Evolutionary conservation across 768 basidiomycete genomes (phyloP), one percentile per base, ranked within the genome.

Genomic region (Phlebiopsis flavidoalba): DNA sequence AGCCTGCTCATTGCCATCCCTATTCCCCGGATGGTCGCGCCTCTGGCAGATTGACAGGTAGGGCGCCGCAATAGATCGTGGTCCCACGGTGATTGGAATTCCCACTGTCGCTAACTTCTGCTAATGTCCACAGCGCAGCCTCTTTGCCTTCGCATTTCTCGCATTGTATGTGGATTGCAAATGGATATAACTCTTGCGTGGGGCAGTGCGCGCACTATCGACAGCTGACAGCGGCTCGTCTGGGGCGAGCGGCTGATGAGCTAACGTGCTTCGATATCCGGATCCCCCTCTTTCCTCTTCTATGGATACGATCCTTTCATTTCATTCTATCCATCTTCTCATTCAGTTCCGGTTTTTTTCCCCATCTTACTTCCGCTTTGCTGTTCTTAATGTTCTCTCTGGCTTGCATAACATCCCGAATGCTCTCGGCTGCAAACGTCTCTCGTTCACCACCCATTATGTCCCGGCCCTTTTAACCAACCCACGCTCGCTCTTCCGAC

Each of bases 171-270:
- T 84, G 83, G 79, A 72, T 87, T 14, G 73, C 80, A n/a, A n/a
- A 24, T 87, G 80, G 80, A 79, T 86, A 33, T 82, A 84, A 0
- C 68, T n/a, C n/a, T n/a, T 88, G 19, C 76, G 78, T 22, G 90
- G 89, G 33, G 89, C 83, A 24, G 87, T 88, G 61, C 78, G 85
- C 40, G 90, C 89, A 21, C 87, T n/a, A 92, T 70, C 79, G 86
- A 65, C 84, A 89, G 66, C 76, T 78, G 86, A 65, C 84, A 89
- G 66, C 76, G 88, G 46, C 80, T 90, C 21, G 83, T 92, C 14
- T 92, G 89, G 88, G 90, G 90, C 54, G 88, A 89, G 67, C 81
- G 84, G 55, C 76, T 92, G 59, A 87, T 91, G 80, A 88, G 85
- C 49, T 91, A 21, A 53, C 54, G 14, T 37, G 15, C 22, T 31